Conservation (phyloP, 805 yeast species). For the Schwanniomyces yamadae region DNA sequence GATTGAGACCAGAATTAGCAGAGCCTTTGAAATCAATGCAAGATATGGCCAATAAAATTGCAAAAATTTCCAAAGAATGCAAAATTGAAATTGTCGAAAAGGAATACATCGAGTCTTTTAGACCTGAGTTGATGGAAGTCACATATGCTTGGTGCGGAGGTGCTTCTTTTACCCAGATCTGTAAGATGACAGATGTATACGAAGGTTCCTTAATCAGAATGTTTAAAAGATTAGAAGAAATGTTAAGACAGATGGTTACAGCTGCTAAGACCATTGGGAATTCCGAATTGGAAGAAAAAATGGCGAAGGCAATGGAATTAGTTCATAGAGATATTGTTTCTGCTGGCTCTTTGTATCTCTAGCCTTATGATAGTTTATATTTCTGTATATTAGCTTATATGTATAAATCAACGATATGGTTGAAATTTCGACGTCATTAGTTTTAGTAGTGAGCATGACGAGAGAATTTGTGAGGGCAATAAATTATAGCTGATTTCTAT, state of each 20-base stretch:
- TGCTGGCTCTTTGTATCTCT: constrained; percentile 87
- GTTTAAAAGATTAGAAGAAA: constrained; percentile 92
- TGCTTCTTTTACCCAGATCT: constrained; percentile 91
- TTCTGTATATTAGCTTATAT: no score
- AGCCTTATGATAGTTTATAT: constrained; percentile 14
- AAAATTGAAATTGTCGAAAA: constrained; percentile 88
- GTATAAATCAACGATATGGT: no score
- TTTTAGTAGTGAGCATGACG: no score
- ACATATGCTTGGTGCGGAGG: constrained; percentile 97
- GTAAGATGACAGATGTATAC: constrained; percentile 98
- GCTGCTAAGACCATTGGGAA: constrained; percentile 97
- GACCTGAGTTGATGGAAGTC: constrained; percentile 95
- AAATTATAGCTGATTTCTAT: not conserved
- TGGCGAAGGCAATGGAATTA: constrained; percentile 80
- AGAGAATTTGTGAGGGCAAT: no score
- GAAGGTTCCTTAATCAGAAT: constrained; percentile 95
- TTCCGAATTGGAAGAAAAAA: constrained; percentile 76
- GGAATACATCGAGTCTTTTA: constrained; percentile 88
- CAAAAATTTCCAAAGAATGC: constrained; percentile 84
- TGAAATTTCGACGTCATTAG: no score
- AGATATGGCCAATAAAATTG: constrained; percentile 88
- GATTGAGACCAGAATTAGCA: constrained; percentile 84
- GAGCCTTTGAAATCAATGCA: constrained; percentile 87
- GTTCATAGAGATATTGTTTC: constrained; percentile 96
- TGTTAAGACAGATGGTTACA: constrained; percentile 81